Percentiles rank a stretch among this genome's conserved stretches.
These are phyloP conservation scores for Russula emetica DNA, from an alignment of 768 basidiomycete species.

Conservation along the genomic window DNA sequence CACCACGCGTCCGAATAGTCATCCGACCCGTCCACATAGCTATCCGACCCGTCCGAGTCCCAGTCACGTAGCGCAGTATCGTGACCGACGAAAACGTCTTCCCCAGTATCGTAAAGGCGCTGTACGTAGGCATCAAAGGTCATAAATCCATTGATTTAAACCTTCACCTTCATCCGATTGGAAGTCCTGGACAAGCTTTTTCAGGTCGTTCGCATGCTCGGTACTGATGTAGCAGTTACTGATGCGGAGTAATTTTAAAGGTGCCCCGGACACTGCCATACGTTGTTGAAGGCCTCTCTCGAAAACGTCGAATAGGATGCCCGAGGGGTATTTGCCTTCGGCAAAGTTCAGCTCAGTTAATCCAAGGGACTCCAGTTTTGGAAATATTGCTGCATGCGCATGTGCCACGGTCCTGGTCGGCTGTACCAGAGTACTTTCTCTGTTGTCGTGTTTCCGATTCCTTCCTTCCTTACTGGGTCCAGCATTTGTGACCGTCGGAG, in stretches of 20 bases:
- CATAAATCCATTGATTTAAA: too few species aligned
- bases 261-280: not conserved
- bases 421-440: not conserved
- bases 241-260: slow-evolving; percentile 1
- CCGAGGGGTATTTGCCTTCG: not conserved
- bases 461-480: not conserved
- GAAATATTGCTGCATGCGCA: not conserved
- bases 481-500: not conserved
- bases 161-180: not conserved
- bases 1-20: too few species aligned
- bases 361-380: not conserved
- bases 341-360: slow-evolving; percentile 5
- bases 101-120: too few species aligned
- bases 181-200: slow-evolving; percentile 6
- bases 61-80: too few species aligned
- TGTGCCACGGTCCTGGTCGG: not conserved
- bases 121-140: too few species aligned
- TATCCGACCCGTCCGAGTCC: too few species aligned
- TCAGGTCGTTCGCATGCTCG: not conserved
- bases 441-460: not conserved
- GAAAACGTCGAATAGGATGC: not conserved
- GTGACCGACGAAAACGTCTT: too few species aligned
- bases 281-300: not conserved
- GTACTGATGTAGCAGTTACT: not conserved
- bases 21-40: too few species aligned